phyloP scores from a whole-genome alignment of 352 stramenopile genomes.

The Phytophthora multivora region DNA sequence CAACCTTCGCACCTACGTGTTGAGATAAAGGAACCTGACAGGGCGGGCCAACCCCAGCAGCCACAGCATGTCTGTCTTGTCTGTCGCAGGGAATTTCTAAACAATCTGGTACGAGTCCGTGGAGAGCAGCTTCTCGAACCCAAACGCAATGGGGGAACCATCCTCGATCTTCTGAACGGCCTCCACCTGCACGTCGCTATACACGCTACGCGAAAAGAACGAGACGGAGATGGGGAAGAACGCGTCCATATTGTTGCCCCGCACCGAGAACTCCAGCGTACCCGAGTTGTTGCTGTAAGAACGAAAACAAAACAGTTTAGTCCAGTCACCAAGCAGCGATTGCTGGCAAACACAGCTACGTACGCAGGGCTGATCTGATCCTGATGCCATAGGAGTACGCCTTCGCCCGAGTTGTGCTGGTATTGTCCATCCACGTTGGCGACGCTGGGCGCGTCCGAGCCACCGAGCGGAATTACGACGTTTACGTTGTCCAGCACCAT shows the following conservation, averaged over 20 bases:
- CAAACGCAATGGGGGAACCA: conserved; percentile 73
- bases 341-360: conserved; percentile 17
- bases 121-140: conserved; percentile 88
- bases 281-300: conserved; percentile 75
- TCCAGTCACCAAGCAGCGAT: conserved; percentile 1
- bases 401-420: conserved; percentile 81
- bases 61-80: conserved; percentile 10
- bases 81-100: conserved; percentile 49
- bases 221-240: conserved; percentile 90
- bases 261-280: conserved; percentile 83
- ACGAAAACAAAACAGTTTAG: conserved; percentile 12
- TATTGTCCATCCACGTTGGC: conserved; percentile 85
- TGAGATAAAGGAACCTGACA: conserved; percentile 15
- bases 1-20: conserved; percentile 24
- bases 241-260: conserved; percentile 76
- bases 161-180: conserved; percentile 77
- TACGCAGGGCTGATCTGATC: conserved; percentile 79
- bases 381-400: conserved; percentile 82
- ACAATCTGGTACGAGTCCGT: conserved; percentile 89
- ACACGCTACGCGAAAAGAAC: conserved; percentile 89
- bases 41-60: conserved; percentile 7
- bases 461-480: conserved; percentile 80
- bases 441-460: conserved; percentile 70
- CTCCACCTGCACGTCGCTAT: conserved; percentile 86
- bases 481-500: conserved; percentile 91